Percentiles rank a stretch among this genome's conserved stretches.
These are phyloP conservation scores for Heterobasidion annosum DNA, from an alignment of 1,284 basidiomycete species.

Conservation along the genomic window DNA sequence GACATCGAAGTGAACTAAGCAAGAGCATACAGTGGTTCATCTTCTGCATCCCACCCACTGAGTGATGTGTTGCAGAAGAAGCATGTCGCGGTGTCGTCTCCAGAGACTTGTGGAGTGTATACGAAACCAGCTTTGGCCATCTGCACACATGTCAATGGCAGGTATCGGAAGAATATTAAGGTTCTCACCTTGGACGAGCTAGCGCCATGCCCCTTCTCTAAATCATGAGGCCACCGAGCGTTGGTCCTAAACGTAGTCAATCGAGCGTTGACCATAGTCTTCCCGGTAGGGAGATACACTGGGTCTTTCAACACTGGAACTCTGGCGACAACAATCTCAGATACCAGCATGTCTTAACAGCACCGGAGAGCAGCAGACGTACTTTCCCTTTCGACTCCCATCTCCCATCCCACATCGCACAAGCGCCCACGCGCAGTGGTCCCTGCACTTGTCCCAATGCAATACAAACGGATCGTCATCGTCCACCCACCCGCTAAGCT, in stretches of 20 bases:
- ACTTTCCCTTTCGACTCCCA: conserved; percentile 48
- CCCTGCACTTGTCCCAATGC: conserved; percentile 56
- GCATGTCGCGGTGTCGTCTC: conserved; percentile 71
- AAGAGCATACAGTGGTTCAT: conserved; percentile 65
- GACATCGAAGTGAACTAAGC: neutral
- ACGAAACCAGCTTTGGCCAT: conserved; percentile 81
- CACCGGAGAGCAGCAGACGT: conserved; percentile 14
- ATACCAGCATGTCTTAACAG: neutral
- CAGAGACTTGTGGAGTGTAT: conserved; percentile 51
- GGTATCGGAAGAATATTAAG: neutral
- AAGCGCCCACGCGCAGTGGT: conserved; percentile 67
- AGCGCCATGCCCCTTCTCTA: conserved; percentile 53
- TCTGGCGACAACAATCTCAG: neutral
- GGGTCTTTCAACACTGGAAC: conserved; percentile 52
- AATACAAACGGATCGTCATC: conserved; percentile 77
- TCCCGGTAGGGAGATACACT: conserved; percentile 54
- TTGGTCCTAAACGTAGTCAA: conserved; percentile 53
- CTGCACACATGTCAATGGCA: conserved; percentile 26
- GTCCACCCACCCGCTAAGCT: conserved; percentile 71
- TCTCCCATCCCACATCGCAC: conserved; percentile 63
- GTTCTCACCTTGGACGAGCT: conserved; percentile 54
- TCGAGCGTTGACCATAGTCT: conserved; percentile 59
- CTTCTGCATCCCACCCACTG: conserved; percentile 72
- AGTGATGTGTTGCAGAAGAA: conserved; percentile 69
- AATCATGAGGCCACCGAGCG: conserved; percentile 69